Percentiles rank a stretch among this genome's conserved stretches.
These are phyloP conservation scores for Candida takata DNA, from an alignment of 805 yeast genomes.

Conservation along the genomic window DNA sequence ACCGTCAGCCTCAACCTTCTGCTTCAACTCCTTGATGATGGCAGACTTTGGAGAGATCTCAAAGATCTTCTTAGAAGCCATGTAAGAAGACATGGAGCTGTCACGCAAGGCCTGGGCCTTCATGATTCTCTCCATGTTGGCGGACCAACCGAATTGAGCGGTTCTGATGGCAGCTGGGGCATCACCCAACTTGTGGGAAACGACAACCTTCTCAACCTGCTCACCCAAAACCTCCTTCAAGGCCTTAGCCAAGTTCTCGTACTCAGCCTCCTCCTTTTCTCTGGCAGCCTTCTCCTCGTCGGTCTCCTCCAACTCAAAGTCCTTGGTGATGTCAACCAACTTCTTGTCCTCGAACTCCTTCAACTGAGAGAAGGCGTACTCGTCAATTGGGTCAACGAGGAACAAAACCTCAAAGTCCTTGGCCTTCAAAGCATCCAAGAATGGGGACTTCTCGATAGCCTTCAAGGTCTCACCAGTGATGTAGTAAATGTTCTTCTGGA, in stretches of 20 bases:
- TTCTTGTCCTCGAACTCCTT: constrained; percentile 99
- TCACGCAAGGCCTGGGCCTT: constrained; percentile 99
- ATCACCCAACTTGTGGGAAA: constrained; percentile 93
- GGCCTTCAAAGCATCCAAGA: constrained; percentile 97
- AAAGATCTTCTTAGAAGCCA: constrained; percentile 98
- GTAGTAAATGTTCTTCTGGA: constrained; percentile 98
- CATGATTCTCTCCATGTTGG: constrained; percentile 99
- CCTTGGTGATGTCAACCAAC: constrained; percentile 98
- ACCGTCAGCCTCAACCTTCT: constrained; percentile 95
- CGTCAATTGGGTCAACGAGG: constrained; percentile 99
- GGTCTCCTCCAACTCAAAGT: constrained; percentile 96
- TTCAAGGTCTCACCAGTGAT: constrained; percentile 98
- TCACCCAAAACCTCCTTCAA: constrained; percentile 97
- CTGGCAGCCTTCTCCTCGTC: constrained; percentile 95
- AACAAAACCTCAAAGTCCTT: constrained; percentile 97
- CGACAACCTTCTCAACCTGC: constrained; percentile 98
- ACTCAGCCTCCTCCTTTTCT: constrained; percentile 89
- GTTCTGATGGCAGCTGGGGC: constrained; percentile 99
- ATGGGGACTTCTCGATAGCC: constrained; percentile 98
- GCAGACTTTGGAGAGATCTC: constrained; percentile 97
- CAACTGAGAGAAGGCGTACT: constrained; percentile 98
- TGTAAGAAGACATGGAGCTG: constrained; percentile 97
- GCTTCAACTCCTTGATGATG: constrained; percentile 90
- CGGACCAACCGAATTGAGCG: constrained; percentile 99
- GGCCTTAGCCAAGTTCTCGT: constrained; percentile 89